Evolutionary conservation across 176 grass and related monocot genomes (phyloP).

Genomic region (Tillandsia fasciculata): DNA sequence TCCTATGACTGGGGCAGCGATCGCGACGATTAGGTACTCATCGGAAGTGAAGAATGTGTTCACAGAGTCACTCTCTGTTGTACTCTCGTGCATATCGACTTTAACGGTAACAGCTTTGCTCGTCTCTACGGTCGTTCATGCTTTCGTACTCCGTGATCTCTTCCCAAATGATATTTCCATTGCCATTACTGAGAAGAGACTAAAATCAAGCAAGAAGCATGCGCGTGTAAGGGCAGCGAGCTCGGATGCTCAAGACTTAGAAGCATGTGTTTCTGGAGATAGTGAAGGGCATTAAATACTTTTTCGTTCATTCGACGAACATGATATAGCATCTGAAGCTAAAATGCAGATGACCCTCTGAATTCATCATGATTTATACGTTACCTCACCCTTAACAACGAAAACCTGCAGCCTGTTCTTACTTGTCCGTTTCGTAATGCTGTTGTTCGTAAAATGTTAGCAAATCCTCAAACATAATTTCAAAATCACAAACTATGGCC

Average conservation of each 20-base stretch:
- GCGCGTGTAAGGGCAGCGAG: not conserved
- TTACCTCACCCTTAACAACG: too few relatives aligned
- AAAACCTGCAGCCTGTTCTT: too few relatives aligned
- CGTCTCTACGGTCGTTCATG: slow-evolving; percentile 65
- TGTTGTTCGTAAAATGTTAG: too few relatives aligned
- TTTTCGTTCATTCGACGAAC: not conserved
- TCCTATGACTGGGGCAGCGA: slow-evolving; percentile 80
- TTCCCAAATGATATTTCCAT: slow-evolving; percentile 99
- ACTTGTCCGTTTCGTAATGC: too few relatives aligned
- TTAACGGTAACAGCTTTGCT: slow-evolving; percentile 44
- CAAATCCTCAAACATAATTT: too few relatives aligned
- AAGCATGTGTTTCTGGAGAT: slow-evolving; percentile 3
- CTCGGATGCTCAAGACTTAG: slow-evolving; percentile 14
- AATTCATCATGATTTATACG: too few relatives aligned
- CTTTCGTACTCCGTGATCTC: slow-evolving; percentile 53
- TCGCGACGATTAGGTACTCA: slow-evolving; percentile 67
- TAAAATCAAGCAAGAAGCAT: not conserved
- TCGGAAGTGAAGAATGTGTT: slow-evolving; percentile 66
- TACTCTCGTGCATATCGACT: slow-evolving; percentile 40
- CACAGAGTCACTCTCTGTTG: slow-evolving; percentile 56
- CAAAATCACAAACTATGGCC: too few relatives aligned
- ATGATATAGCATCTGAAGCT: too few relatives aligned
- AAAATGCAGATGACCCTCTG: too few relatives aligned
- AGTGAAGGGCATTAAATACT: not conserved
- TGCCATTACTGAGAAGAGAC: slow-evolving; percentile 42